Conservation (phyloP, 2,329 filamentous ascomycete genomes). For the Calonectria leucothoes region DNA sequence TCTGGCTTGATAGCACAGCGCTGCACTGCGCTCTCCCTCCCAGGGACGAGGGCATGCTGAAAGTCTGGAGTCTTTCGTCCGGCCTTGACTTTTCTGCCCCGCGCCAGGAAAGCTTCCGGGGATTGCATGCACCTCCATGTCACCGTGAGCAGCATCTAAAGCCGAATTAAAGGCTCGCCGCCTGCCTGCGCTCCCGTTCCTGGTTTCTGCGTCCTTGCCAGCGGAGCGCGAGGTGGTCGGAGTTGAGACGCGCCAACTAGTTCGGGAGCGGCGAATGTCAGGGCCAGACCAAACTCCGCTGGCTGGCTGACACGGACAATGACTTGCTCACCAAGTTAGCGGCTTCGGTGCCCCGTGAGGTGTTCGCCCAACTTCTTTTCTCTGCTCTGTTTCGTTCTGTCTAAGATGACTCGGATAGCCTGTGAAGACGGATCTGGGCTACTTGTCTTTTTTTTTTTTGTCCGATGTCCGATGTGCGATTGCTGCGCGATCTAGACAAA, state of each 20-base stretch:
- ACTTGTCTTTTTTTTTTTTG: neutral
- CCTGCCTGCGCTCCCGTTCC: neutral
- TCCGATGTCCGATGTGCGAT: neutral
- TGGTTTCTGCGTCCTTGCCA: neutral
- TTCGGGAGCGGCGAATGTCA: neutral
- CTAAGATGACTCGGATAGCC: constrained; percentile 9
- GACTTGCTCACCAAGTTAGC: neutral
- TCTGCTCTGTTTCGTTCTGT: constrained; percentile 18
- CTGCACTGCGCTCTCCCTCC: neutral
- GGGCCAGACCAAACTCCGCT: neutral
- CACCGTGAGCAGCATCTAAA: neutral
- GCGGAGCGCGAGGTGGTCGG: neutral
- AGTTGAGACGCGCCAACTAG: neutral
- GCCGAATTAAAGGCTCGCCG: neutral
- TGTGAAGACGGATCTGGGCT: neutral
- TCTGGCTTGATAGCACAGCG: neutral
- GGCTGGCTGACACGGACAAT: neutral
- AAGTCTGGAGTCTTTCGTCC: neutral
- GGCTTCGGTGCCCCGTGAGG: constrained; percentile 6
- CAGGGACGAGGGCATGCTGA: neutral
- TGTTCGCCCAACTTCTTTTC: neutral
- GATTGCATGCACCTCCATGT: neutral
- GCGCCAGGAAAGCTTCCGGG: neutral
- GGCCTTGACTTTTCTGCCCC: neutral
- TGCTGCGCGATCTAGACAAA: neutral